phyloP scores from a whole-genome alignment of 495 filamentous ascomycete genomes.

The Astrothelium macrocarpum region DNA sequence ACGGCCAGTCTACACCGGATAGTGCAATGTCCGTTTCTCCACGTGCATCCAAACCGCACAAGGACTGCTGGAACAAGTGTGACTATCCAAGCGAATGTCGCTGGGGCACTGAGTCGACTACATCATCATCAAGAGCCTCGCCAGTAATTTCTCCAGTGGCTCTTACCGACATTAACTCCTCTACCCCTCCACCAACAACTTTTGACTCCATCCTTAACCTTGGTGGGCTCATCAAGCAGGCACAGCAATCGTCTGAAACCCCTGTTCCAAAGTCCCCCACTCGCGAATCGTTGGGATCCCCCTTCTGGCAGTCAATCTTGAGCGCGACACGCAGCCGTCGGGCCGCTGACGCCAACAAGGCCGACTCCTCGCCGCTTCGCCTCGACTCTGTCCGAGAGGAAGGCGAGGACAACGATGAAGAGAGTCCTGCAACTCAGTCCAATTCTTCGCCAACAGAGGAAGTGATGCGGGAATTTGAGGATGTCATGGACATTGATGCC shows the following conservation, averaged over 20 bases:
- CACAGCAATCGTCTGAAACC: neutral
- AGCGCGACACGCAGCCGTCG: neutral
- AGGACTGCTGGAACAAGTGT: constrained; percentile 30
- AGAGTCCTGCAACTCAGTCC: neutral
- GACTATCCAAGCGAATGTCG: constrained; percentile 34
- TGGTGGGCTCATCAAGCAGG: neutral
- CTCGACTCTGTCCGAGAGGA: neutral
- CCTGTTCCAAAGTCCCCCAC: neutral
- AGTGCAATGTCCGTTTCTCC: neutral
- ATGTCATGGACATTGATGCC: neutral
- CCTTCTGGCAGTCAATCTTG: neutral
- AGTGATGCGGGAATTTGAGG: neutral
- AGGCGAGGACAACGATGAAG: neutral
- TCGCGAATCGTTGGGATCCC: neutral
- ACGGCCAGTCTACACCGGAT: neutral
- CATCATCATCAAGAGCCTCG: constrained; percentile 7
- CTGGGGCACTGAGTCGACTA: constrained; percentile 27
- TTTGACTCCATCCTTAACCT: constrained; percentile 4
- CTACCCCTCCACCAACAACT: neutral
- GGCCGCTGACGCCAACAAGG: neutral
- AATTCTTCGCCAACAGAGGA: neutral
- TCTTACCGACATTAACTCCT: neutral
- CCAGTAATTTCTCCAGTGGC: neutral
- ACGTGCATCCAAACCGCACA: constrained; percentile 5
- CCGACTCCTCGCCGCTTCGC: neutral